These are phyloP conservation scores for Ophiognomonia clavigignenti-juglandacearum DNA, from an alignment of 2,329 filamentous ascomycete genomes.

Conservation along the genomic window DNA sequence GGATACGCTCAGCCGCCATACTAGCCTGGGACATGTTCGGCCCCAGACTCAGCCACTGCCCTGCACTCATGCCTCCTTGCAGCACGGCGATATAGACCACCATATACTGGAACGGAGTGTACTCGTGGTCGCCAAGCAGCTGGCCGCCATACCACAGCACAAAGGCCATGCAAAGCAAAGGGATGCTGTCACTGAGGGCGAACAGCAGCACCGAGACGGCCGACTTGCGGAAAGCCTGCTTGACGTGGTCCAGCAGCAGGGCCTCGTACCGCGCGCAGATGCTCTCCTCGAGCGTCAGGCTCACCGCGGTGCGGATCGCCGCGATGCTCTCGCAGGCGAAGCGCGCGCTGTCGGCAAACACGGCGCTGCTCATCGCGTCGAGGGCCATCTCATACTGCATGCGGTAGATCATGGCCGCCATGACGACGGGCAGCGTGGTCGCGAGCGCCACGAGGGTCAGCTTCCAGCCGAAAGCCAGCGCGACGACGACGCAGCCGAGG, in stretches of 20 bases:
- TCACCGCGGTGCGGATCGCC: constrained; percentile 57
- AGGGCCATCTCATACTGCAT: constrained; percentile 52
- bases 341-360: constrained; percentile 57
- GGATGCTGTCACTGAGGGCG: constrained; percentile 37
- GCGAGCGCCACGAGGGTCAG: constrained; percentile 54
- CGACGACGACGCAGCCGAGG: constrained; percentile 49
- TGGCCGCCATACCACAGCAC: constrained; percentile 44
- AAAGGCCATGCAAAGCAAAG: constrained; percentile 53
- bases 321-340: constrained; percentile 60
- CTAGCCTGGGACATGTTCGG: constrained; percentile 29
- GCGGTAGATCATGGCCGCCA: constrained; percentile 34
- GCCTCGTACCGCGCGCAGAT: constrained; percentile 38
- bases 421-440: constrained; percentile 28
- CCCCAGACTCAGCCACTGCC: constrained; percentile 27
- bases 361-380: constrained; percentile 49
- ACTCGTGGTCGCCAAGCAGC: constrained; percentile 26
- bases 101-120: constrained; percentile 28
- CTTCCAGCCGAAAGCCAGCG: constrained; percentile 73
- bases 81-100: constrained; percentile 29
- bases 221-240: constrained; percentile 25
- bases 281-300: constrained; percentile 55
- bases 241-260: constrained; percentile 30
- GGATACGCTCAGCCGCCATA: constrained; percentile 25
- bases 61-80: constrained; percentile 28
- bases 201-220: constrained; percentile 29